Conservation (phyloP, 1,139 yeast species). For the Zygoascus sp. region DNA sequence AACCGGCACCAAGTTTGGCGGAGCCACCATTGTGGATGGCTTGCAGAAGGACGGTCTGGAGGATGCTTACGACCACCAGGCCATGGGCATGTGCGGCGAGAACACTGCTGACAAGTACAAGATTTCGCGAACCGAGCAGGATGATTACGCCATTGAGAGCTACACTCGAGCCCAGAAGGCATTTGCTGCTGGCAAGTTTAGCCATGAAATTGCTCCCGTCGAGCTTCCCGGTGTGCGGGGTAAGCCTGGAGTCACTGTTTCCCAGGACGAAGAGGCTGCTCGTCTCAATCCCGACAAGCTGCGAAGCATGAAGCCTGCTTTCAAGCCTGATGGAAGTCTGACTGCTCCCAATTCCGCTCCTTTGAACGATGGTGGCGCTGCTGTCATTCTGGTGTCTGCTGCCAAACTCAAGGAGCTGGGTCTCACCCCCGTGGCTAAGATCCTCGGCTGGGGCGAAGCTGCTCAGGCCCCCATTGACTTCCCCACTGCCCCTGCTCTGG, state of each 20-base stretch:
- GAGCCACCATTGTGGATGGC: conserved; percentile 73
- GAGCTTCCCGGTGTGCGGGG: conserved; percentile 89
- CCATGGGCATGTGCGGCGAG: conserved; percentile 97
- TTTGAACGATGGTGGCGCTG: conserved; percentile 96
- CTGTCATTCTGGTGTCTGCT: conserved; percentile 80
- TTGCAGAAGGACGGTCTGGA: conserved; percentile 84
- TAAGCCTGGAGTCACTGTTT: conserved; percentile 73
- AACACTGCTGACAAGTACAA: conserved; percentile 75
- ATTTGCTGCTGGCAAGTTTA: conserved; percentile 72
- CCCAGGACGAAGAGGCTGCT: conserved; percentile 71
- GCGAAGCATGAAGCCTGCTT: conserved; percentile 82
- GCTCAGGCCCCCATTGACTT: conserved; percentile 91
- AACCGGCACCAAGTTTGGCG: conserved; percentile 86
- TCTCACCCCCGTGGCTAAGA: conserved; percentile 80
- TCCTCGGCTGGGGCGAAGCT: conserved; percentile 96
- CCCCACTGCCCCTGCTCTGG: conserved; percentile 90
- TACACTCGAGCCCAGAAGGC: conserved; percentile 82
- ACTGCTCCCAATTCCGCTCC: conserved; percentile 97
- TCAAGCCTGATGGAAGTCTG: conserved; percentile 80
- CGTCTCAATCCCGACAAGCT: conserved; percentile 75
- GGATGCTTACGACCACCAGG: conserved; percentile 79
- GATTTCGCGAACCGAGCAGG: conserved; percentile 71
- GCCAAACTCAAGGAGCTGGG: conserved; percentile 77
- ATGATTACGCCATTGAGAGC: conserved; percentile 81
- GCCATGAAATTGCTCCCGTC: conserved; percentile 75